Percentiles rank a stretch among this genome's conserved stretches.
These are phyloP conservation scores for Saccharomycopsis sp. DNA, from an alignment of 805 yeast genomes.

Conservation along the genomic window DNA sequence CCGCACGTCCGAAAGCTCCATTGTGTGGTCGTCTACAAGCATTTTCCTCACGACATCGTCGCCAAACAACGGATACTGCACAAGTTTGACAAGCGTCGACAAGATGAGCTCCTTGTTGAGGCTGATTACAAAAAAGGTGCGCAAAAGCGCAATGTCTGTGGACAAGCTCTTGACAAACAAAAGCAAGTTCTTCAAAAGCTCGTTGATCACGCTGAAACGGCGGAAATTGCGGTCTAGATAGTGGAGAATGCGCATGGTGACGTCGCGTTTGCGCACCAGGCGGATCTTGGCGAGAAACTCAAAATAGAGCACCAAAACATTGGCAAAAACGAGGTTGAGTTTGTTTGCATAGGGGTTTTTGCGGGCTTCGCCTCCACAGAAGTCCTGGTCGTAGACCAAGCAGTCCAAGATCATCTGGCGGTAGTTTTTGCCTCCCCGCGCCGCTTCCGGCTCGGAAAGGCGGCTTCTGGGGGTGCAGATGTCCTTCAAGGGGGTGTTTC, in stretches of 20 bases:
- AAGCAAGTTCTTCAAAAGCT: constrained; percentile 3
- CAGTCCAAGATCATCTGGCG: not conserved
- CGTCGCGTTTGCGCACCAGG: not conserved
- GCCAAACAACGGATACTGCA: not conserved
- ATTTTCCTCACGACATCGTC: not conserved
- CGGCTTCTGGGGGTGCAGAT: too few species aligned
- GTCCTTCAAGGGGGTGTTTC: not conserved
- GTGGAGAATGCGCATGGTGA: not conserved
- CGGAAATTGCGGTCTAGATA: constrained; percentile 2
- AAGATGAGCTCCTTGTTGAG: constrained; percentile 12
- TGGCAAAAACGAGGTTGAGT: not conserved
- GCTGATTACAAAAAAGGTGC: constrained; percentile 13
- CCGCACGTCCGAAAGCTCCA: not conserved
- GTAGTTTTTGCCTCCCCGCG: not conserved
- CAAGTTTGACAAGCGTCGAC: not conserved
- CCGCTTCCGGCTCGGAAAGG: not conserved
- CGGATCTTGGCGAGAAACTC: not conserved
- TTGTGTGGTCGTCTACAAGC: not conserved
- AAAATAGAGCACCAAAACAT: constrained; percentile 6
- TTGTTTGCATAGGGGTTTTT: constrained; percentile 1
- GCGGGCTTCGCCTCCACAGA: not conserved
- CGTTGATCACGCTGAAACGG: not conserved
- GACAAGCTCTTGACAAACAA: constrained; percentile 11
- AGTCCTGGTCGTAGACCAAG: not conserved
- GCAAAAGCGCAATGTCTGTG: constrained; percentile 7